Percentiles rank a stretch among this genome's conserved stretches.
Evolutionary conservation across 148 eudicot species (phyloP).

Genomic region (Rhododendron kiyosumense): DNA sequence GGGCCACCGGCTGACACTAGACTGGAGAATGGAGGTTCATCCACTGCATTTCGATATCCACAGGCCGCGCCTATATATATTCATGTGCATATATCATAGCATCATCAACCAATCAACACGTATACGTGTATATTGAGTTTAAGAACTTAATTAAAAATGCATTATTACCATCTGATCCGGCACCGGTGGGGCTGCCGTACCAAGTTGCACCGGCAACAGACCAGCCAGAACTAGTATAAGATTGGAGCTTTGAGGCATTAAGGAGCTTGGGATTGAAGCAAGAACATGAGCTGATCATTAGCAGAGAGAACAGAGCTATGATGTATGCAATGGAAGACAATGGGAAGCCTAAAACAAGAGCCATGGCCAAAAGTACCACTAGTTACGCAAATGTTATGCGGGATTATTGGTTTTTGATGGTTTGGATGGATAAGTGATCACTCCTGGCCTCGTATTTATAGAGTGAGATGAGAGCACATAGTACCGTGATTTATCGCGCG

Average conservation of each 20-base stretch:
- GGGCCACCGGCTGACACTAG: conserved; percentile 63
- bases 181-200: conserved; percentile 54
- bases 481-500: too few species aligned
- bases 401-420: neutral
- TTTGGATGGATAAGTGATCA: neutral
- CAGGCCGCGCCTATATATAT: conserved; percentile 68
- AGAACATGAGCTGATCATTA: conserved; percentile 15
- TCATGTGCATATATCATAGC: neutral
- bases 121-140: neutral
- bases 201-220: conserved; percentile 52
- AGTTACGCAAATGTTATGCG: too few species aligned
- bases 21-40: conserved; percentile 45
- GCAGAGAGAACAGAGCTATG: conserved; percentile 15
- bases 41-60: conserved; percentile 57
- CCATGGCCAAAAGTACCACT: neutral
- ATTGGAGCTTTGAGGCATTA: conserved; percentile 23
- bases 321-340: neutral
- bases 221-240: conserved; percentile 21
- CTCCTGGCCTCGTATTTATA: conserved; percentile 10
- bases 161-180: conserved; percentile 58
- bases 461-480: neutral
- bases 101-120: neutral
- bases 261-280: conserved; percentile 37
- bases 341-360: conserved; percentile 6
- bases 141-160: too few species aligned